These are phyloP conservation scores for Backusella parvicylindrica DNA, from an alignment of 192 early-diverging fungal genomes.

Conservation along the genomic window DNA sequence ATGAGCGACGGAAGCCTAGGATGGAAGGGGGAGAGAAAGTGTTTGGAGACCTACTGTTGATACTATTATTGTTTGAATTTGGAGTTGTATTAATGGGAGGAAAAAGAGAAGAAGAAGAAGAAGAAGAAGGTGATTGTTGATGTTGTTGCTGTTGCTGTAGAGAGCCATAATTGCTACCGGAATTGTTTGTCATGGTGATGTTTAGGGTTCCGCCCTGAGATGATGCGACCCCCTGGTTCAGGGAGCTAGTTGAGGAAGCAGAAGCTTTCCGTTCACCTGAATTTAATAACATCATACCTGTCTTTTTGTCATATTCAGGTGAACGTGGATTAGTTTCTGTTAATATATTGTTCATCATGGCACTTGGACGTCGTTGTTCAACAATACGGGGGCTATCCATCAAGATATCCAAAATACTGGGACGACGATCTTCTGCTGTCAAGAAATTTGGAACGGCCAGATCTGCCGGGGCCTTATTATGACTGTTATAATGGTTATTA, in stretches of 20 bases:
- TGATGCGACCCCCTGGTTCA: constrained; percentile 1
- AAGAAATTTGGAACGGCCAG: background rate
- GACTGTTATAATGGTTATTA: background rate
- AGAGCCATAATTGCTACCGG: background rate
- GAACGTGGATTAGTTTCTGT: background rate
- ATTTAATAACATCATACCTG: background rate
- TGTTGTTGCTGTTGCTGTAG: background rate
- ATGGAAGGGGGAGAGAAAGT: constrained; percentile 10
- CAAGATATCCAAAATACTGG: constrained; percentile 26
- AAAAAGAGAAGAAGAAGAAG: constrained; percentile 9
- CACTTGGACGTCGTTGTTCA: constrained; percentile 17
- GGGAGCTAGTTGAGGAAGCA: constrained; percentile 2
- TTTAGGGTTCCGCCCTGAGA: background rate
- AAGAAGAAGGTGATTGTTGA: constrained; percentile 3
- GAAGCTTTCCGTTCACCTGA: constrained; percentile 14
- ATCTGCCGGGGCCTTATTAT: background rate
- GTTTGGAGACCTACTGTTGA: background rate
- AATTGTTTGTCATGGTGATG: background rate
- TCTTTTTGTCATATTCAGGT: constrained; percentile 9
- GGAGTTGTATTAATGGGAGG: background rate
- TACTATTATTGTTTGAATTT: background rate
- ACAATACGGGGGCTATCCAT: constrained; percentile 11
- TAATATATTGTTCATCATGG: background rate
- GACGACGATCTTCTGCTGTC: constrained; percentile 11
- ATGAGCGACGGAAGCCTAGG: constrained; percentile 12